Evolutionary conservation across 345 rosid genomes (phyloP), one percentile per base, ranked within the genome.

Genomic region (Populus tremula): DNA sequence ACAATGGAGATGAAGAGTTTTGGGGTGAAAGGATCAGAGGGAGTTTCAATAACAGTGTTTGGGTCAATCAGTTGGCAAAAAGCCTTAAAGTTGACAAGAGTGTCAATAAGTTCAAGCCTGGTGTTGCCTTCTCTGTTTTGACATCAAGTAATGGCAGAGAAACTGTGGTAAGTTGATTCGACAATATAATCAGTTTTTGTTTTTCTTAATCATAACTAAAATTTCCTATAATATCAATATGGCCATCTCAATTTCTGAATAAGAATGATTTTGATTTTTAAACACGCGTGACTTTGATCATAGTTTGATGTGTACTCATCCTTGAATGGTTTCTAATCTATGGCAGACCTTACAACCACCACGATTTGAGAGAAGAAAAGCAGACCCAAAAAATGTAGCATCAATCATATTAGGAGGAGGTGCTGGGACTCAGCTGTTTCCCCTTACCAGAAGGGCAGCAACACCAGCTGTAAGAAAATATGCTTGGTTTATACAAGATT

Each of bases 381-480:
- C 85, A 35, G 96, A 95, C 79, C 98, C 98, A 0, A 91, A 95
- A 78, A 93, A 92, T 77, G 93, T 95, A 25, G 99, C 94, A 76
- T 88, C 98, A 0, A 84, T 95, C 84, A 91, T 95, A 86, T 78
- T 95, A 65, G 99, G 99, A 77, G 99, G 99, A 77, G 99, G 99
- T 73, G 84, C 92, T 33, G 99, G 99, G 80, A 89, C 90, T 85
- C 88, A 91, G 35, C 95, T 95, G 76, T 92, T 92, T 81, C 99
- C 99, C 61, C 98, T 95, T 36, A 95, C 99, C 72, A 85, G 76
- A 85, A 90, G 96, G 81, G 87, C 98, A 25, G 99, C 99, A 41
- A 91, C 92, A 64, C 99, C 99, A 13, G 99, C 99, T 77, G 99
- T 95, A 85, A 89, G 93, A 68, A 64, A 73, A 41, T 67, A 27